Base-by-base conservation (phyloP, 768 basidiomycete species). In the Serendipita vermifera region DNA sequence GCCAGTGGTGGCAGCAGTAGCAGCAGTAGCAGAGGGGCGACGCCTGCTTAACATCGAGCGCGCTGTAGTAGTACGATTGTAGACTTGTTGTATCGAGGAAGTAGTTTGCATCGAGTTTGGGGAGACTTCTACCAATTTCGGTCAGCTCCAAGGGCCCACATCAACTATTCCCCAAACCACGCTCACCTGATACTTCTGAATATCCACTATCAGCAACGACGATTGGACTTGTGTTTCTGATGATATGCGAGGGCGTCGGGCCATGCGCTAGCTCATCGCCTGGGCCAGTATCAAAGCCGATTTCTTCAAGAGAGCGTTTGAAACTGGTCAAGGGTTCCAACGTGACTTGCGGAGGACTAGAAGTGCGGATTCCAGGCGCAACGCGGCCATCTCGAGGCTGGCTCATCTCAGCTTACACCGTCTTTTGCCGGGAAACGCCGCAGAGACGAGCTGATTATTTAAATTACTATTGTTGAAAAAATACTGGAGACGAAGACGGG, bases 351-450 rank as follows among this genome's bases (percentile, higher is more conserved):
- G 46, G 46, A n/a, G 46, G 46, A 22, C 46, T 51, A 4, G 46
- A 51, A 31, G 17, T 26, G 20, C 46, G 26, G 26, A 15, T 29
- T 51, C 22, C 9, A 51, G 26, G 46, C 46, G 46, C 24, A 24
- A 51, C 46, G 46, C 27, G 46, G 46, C 46, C 22, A 51, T 51
- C 46, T 51, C 20, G 20, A 51, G 46, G 46, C 27, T 51, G 46
- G 46, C 46, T 51, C 46, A 51, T 51, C 46, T n/a, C n/a, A n/a
- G n/a, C n/a, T n/a, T n/a, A 31, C 27, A 26, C 26, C 6, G 39
- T 20, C 39, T 41, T n/a, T 17, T n/a, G 17, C 39, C 39, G 39
- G 39, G 39, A 20, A 41, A n/a, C 17, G 39, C 26, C 26, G 39
- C 39, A 20, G 26, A 41, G 26, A n/a, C n/a, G n/a, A n/a, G n/a